Base-by-base conservation (phyloP, 108 stramenopile genomes). In the Nannochloropsis salina region DNA sequence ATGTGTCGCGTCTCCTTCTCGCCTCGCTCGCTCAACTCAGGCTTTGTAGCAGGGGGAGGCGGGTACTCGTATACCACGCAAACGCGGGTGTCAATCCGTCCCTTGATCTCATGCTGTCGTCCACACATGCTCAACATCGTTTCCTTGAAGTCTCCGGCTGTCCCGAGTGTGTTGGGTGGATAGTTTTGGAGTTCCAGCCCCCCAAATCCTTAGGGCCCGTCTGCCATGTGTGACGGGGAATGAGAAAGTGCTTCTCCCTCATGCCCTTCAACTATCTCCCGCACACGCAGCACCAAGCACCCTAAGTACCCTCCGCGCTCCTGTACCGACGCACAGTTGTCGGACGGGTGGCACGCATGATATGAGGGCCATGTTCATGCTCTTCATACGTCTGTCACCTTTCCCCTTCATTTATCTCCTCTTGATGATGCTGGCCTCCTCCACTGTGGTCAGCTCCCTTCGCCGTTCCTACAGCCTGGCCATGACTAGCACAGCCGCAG, bases 391-490 rank as follows among this genome's bases (percentile, higher is more conserved):
- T 74, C 61, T 8, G 20, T n/a, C 61, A 1, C 61, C n/a, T 6
- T 74, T 8, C 61, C 61, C 61, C 61, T n/a, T 74, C 8, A 15
- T 74, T n/a, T 2, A n/a, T 74, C 20, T 15, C 61, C 8, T 74
- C 61, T 0, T 74, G 1, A 74, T 74, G 61, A 74, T 74, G 61
- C 61, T 74, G 61, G n/a, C 6, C 61, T 74, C 61, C 4, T n/a
- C n/a, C 61, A n/a, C 61, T n/a, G 20, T 15, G 15, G 61, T 74
- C 15, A n/a, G 61, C 61, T 15, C 61, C 61, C 8, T 74, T n/a
- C 61, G 61, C n/a, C 61, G 61, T 74, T n/a, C 20, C 61, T n/a
- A n/a, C 61, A 74, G 61, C 61, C 20, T 74, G 61, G 61, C 61
- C 61, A 74, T 8, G 61, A n/a, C 61, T n/a, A n/a, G 20, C 15